A percentile compares a stretch with the other conserved stretches of the same genome.
phyloP scores from a whole-genome alignment of 139 green algal species.

The Mesotaenium endlicherianum region DNA sequence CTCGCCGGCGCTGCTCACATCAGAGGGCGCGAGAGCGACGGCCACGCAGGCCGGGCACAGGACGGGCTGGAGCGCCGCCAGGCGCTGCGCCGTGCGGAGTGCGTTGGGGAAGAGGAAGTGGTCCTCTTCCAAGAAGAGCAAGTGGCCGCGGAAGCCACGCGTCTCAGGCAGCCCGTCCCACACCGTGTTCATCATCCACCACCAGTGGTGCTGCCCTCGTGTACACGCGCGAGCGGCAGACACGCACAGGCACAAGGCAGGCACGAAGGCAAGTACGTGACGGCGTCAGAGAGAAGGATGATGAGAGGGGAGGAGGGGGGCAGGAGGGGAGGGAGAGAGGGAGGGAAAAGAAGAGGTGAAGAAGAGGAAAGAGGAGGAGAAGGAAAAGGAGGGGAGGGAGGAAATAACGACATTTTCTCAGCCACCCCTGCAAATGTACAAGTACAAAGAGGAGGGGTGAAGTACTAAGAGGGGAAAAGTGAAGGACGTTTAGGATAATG shows the following conservation, averaged over 20 bases:
- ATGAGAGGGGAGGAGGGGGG: neutral
- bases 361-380: neutral
- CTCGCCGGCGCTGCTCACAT: no score
- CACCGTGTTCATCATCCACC: conserved; percentile 49
- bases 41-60: conserved; percentile 36
- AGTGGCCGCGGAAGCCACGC: conserved; percentile 21
- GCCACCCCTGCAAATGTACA: no score
- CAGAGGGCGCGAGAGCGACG: conserved; percentile 33
- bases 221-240: no score
- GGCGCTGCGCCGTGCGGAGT: conserved; percentile 11
- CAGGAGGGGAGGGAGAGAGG: neutral
- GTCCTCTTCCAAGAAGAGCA: conserved; percentile 51
- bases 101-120: conserved; percentile 48
- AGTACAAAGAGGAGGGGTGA: neutral
- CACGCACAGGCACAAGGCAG: no score
- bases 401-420: no score
- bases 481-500: no score
- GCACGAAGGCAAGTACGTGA: no score
- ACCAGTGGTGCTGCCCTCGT: conserved; percentile 55
- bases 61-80: conserved; percentile 6
- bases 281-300: neutral
- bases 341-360: neutral
- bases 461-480: neutral
- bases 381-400: neutral
- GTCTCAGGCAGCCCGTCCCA: conserved; percentile 37